A percentile compares a stretch with the other conserved stretches of the same genome.
phyloP scores from a whole-genome alignment of 192 early-diverging fungal genomes.

The Linnemannia schmuckeri region DNA sequence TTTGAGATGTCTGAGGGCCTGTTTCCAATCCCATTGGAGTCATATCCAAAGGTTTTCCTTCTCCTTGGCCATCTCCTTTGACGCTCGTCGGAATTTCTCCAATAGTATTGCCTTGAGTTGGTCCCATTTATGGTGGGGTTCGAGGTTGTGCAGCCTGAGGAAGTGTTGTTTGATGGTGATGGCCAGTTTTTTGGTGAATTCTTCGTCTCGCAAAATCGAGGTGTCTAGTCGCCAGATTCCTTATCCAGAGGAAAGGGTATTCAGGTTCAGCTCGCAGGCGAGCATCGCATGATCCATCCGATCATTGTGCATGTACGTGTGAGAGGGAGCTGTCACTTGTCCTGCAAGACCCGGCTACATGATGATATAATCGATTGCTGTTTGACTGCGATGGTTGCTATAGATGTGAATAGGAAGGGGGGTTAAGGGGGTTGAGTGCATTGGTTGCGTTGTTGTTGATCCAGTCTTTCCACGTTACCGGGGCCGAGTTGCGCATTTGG shows the following conservation, averaged over 20 bases:
- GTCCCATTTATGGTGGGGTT: neutral
- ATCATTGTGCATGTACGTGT: neutral
- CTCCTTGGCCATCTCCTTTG: neutral
- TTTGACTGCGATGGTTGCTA: neutral
- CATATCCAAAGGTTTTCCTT: neutral
- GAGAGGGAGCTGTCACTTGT: neutral
- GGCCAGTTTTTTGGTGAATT: neutral
- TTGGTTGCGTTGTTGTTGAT: neutral
- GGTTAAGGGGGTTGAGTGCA: neutral
- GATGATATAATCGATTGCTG: neutral
- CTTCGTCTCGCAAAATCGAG: neutral
- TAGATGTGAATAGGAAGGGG: neutral
- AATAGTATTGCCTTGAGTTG: neutral
- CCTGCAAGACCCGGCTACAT: neutral
- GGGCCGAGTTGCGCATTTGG: neutral
- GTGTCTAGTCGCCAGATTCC: constrained; percentile 15
- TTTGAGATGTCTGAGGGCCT: neutral
- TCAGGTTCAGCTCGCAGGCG: neutral
- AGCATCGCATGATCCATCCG: constrained; percentile 18
- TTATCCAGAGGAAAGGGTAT: neutral
- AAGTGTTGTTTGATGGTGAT: neutral
- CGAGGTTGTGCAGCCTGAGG: no score
- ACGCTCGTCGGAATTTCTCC: neutral
- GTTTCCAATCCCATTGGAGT: constrained; percentile 4
- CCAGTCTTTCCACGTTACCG: neutral